These are phyloP conservation scores for Pyrenophora teres DNA, from an alignment of 2,329 filamentous ascomycete genomes.

Conservation along the genomic window DNA sequence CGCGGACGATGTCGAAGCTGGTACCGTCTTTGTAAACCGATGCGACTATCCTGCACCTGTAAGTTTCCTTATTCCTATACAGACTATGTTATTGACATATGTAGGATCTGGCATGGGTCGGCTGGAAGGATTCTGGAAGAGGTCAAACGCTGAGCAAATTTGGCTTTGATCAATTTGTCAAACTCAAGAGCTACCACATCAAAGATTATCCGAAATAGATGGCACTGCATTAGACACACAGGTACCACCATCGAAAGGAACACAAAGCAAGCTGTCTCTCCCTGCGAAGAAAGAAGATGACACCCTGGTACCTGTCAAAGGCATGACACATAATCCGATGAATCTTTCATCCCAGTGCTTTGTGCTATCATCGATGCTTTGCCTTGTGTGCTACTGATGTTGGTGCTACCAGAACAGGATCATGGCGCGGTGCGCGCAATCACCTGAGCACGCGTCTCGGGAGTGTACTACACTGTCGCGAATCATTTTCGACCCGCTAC, in stretches of 20 bases:
- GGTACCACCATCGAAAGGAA: constrained; percentile 15
- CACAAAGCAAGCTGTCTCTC: constrained; percentile 23
- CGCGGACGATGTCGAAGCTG: constrained; percentile 81
- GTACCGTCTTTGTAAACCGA: constrained; percentile 94
- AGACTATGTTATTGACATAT: constrained; percentile 13
- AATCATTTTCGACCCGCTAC: constrained; percentile 1
- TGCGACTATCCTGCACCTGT: constrained; percentile 91
- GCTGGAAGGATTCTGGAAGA: constrained; percentile 96
- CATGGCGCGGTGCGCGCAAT: constrained; percentile 4
- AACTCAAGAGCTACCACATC: constrained; percentile 93
- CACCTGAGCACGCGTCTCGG: constrained; percentile 24
- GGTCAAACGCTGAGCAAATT: constrained; percentile 87
- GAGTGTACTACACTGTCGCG: constrained; percentile 10
- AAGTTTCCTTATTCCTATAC: constrained; percentile 52
- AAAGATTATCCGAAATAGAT: constrained; percentile 71
- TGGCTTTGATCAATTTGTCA: constrained; percentile 94
- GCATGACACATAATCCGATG: neutral
- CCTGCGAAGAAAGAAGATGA: constrained; percentile 9
- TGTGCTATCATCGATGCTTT: neutral
- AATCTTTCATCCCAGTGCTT: neutral
- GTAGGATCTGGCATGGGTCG: constrained; percentile 92
- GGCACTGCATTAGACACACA: constrained; percentile 11
- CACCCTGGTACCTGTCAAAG: neutral
- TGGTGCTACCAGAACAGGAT: neutral
- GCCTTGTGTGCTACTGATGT: neutral